phyloP scores from a whole-genome alignment of 2,329 filamentous ascomycete species.

The Bipolaris sorokiniana region DNA sequence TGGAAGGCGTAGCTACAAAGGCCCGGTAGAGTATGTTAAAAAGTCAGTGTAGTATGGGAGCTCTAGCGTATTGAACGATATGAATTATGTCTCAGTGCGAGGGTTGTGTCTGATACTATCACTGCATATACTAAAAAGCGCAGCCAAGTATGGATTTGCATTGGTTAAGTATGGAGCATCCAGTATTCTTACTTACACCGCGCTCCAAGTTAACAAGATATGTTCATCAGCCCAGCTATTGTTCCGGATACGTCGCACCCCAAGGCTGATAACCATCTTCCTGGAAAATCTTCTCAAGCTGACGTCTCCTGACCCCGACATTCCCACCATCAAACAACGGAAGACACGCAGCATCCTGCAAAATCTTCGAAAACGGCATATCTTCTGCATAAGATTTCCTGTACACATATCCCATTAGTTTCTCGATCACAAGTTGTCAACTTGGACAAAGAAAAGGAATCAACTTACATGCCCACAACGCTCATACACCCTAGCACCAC shows the following conservation, averaged over 20 bases:
- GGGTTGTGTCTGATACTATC: background rate
- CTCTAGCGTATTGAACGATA: background rate
- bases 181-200: background rate
- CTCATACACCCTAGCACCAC: conserved; percentile 59
- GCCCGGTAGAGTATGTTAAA: conserved; percentile 11
- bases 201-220: background rate
- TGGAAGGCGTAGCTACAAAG: conserved; percentile 48
- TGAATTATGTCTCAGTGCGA: background rate
- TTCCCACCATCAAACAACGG: conserved; percentile 74
- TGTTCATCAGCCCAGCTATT: too few relatives aligned
- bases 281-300: conserved; percentile 56
- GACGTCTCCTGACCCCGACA: conserved; percentile 58
- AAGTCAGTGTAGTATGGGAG: background rate
- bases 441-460: conserved; percentile 25
- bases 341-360: conserved; percentile 89
- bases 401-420: background rate
- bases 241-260: conserved; percentile 34
- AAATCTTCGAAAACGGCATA: conserved; percentile 62
- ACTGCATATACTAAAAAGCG: background rate
- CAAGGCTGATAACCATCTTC: conserved; percentile 56
- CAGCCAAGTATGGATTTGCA: background rate
- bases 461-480: conserved; percentile 58
- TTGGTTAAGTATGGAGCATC: background rate
- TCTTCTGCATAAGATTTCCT: conserved; percentile 51
- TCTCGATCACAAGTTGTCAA: background rate